Evolutionary conservation across 805 yeast species (phyloP).

Genomic region (Candida gorgasii): DNA sequence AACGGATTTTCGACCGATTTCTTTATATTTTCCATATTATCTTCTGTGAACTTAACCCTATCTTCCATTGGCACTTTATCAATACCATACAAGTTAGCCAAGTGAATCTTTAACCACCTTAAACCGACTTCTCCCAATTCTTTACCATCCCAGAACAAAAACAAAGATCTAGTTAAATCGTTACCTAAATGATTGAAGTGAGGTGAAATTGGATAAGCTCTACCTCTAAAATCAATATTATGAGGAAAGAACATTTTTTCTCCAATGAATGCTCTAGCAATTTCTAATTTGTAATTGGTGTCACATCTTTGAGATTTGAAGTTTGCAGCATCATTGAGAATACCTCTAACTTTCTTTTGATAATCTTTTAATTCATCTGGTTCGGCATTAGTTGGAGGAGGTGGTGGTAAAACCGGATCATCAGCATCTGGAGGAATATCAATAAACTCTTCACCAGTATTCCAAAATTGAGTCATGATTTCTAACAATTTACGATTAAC

Average conservation of each 20-base stretch:
- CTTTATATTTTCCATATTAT: conserved; percentile 53
- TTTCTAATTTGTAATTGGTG: conserved; percentile 87
- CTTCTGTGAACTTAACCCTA: conserved; percentile 59
- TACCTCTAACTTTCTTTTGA: conserved; percentile 57
- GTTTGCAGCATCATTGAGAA: conserved; percentile 61
- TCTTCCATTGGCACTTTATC: conserved; percentile 71
- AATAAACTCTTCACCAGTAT: conserved; percentile 72
- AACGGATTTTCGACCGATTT: conserved; percentile 67
- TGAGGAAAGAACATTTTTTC: conserved; percentile 78
- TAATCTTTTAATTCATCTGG: conserved; percentile 72
- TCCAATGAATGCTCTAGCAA: conserved; percentile 87
- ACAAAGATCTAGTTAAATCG: conserved; percentile 71
- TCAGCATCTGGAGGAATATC: conserved; percentile 60
- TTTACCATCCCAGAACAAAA: conserved; percentile 77
- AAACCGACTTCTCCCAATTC: conserved; percentile 64
- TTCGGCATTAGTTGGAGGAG: conserved; percentile 67
- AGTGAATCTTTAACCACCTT: conserved; percentile 73
- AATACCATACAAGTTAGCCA: conserved; percentile 71
- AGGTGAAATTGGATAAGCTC: conserved; percentile 81
- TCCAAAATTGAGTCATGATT: conserved; percentile 80
- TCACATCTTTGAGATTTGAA: conserved; percentile 90
- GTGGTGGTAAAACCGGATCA: conserved; percentile 47
- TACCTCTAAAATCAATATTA: conserved; percentile 78
- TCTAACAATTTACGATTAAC: conserved; percentile 72
- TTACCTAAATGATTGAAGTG: conserved; percentile 80